Evolutionary conservation across 2,329 filamentous ascomycete genomes (phyloP).

Genomic region (Bipolaris gigantea): DNA sequence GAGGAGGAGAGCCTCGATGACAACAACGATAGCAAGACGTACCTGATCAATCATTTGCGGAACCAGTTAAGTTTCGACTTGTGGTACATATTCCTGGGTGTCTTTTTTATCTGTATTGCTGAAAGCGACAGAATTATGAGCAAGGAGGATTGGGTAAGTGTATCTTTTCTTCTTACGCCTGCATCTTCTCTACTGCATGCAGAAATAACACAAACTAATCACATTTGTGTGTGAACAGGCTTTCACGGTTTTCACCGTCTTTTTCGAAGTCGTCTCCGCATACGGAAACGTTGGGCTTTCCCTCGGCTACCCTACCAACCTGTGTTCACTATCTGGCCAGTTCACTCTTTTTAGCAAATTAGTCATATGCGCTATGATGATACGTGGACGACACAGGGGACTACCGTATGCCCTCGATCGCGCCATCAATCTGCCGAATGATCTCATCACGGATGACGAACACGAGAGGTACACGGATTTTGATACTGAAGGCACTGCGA

Average conservation of each 20-base stretch:
- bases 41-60: conserved; percentile 87
- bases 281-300: conserved; percentile 86
- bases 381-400: conserved; percentile 66
- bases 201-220: too few species aligned
- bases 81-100: conserved; percentile 93
- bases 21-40: conserved; percentile 64
- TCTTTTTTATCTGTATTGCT: conserved; percentile 88
- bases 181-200: too few species aligned
- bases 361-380: conserved; percentile 67
- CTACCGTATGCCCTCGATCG: conserved; percentile 69
- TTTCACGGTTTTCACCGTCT: conserved; percentile 48
- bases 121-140: conserved; percentile 74
- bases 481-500: background rate
- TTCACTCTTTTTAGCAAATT: conserved; percentile 72
- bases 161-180: too few species aligned
- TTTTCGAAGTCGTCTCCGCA: conserved; percentile 48
- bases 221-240: too few species aligned
- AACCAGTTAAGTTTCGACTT: conserved; percentile 94
- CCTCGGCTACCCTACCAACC: conserved; percentile 74
- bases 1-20: conserved; percentile 49
- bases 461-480: conserved; percentile 1
- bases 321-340: conserved; percentile 79
- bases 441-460: conserved; percentile 33
- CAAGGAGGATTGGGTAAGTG: conserved; percentile 43
- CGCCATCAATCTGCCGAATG: conserved; percentile 68